phyloP scores from a whole-genome alignment of 139 green algal species.

The Chloropicon primus region DNA sequence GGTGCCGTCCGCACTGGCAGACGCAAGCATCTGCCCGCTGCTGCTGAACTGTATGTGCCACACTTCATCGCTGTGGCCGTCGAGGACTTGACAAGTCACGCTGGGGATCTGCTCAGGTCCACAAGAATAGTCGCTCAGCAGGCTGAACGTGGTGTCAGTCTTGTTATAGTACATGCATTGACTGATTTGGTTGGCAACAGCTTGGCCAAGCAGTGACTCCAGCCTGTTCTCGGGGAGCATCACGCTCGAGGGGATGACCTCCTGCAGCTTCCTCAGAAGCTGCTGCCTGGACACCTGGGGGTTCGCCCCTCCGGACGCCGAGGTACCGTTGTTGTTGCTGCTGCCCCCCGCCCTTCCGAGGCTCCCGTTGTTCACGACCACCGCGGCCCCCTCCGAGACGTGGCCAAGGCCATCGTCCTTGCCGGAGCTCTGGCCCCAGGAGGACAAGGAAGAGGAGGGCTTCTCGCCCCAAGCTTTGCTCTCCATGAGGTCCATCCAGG shows the following conservation, averaged over 20 bases:
- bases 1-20: slow-evolving; percentile 11
- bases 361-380: slow-evolving; percentile 1
- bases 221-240: slow-evolving; percentile 53
- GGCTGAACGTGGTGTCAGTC: slow-evolving; percentile 19
- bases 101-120: slow-evolving; percentile 57
- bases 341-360: neutral
- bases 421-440: too few relatives aligned
- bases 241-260: slow-evolving; percentile 33
- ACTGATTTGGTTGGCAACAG: slow-evolving; percentile 39
- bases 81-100: slow-evolving; percentile 44
- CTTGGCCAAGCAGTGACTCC: slow-evolving; percentile 59
- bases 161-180: slow-evolving; percentile 54
- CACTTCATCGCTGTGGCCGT: slow-evolving; percentile 74
- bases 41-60: slow-evolving; percentile 84
- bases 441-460: neutral
- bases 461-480: neutral
- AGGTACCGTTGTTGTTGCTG: neutral
- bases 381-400: neutral
- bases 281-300: neutral
- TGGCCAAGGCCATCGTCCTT: too few relatives aligned
- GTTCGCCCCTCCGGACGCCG: neutral
- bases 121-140: slow-evolving; percentile 59
- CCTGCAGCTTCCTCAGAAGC: slow-evolving; percentile 26
- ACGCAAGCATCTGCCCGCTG: slow-evolving; percentile 54
- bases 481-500: neutral